phyloP scores from a whole-genome alignment of 2,329 filamentous ascomycete species.

The Neopestalotiopsis sp. region DNA sequence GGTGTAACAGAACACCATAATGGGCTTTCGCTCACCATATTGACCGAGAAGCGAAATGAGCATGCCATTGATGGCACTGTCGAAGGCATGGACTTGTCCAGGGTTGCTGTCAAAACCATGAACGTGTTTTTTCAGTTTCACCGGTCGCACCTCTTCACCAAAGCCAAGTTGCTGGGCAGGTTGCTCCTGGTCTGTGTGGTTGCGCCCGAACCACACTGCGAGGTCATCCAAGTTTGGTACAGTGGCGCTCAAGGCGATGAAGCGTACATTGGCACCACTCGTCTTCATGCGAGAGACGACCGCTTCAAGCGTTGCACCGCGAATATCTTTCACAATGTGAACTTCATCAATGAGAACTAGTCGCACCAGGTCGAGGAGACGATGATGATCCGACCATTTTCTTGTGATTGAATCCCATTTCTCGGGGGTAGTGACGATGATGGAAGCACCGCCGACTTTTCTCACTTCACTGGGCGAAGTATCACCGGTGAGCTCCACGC shows the following conservation, averaged over 20 bases:
- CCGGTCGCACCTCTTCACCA: conserved; percentile 80
- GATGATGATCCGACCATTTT: conserved; percentile 83
- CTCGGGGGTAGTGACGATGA: conserved; percentile 87
- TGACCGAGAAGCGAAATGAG: conserved; percentile 69
- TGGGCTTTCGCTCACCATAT: conserved; percentile 73
- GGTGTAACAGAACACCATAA: conserved; percentile 84
- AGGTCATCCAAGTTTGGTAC: conserved; percentile 84
- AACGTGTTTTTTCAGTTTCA: conserved; percentile 77
- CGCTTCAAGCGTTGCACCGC: conserved; percentile 81
- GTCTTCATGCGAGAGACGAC: conserved; percentile 89
- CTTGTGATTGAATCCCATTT: conserved; percentile 92
- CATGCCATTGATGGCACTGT: conserved; percentile 69
- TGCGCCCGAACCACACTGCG: conserved; percentile 77
- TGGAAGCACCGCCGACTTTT: conserved; percentile 74
- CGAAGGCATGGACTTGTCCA: conserved; percentile 78
- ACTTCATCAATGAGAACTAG: conserved; percentile 88
- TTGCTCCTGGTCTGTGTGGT: conserved; percentile 60
- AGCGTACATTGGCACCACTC: conserved; percentile 74
- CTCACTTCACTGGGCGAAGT: conserved; percentile 70
- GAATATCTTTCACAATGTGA: conserved; percentile 80
- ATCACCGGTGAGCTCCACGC: conserved; percentile 82
- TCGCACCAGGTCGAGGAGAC: conserved; percentile 75
- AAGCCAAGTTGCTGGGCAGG: conserved; percentile 74
- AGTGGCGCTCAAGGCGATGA: conserved; percentile 82
- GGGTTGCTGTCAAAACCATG: conserved; percentile 68